phyloP scores from a whole-genome alignment of 176 grass and related monocot genomes.

The Avena eriantha region DNA sequence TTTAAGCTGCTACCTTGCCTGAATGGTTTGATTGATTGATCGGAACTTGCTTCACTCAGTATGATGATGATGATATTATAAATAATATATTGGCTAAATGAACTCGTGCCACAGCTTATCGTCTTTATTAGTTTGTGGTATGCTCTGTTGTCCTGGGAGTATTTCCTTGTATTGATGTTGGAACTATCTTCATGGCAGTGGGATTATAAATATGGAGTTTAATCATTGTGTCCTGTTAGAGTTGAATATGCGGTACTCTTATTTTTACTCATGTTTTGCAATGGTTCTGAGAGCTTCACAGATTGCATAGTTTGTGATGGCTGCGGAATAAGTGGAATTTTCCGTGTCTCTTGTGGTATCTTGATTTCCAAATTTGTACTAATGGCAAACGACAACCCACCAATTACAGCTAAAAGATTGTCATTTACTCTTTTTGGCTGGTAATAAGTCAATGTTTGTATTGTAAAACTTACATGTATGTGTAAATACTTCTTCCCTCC shows the following conservation, averaged over 20 bases:
- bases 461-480: no score
- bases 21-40: background rate
- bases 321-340: no score
- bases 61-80: constrained; percentile 41
- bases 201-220: constrained; percentile 33
- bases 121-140: constrained; percentile 13
- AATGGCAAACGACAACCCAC: no score
- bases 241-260: background rate
- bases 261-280: background rate
- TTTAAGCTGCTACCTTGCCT: background rate
- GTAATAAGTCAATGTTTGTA: no score
- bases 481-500: no score
- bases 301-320: background rate
- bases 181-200: background rate
- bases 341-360: no score
- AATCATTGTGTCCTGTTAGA: background rate
- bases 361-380: no score
- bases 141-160: constrained; percentile 4
- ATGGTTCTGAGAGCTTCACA: background rate
- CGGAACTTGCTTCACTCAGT: background rate
- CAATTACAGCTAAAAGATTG: no score
- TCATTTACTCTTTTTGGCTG: no score
- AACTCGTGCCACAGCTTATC: constrained; percentile 10
- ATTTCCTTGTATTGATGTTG: constrained; percentile 1
- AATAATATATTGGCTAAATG: constrained; percentile 42